These are phyloP conservation scores for Escallonia rubra DNA, from an alignment of 129 eudicot genomes.

Conservation along the genomic window DNA sequence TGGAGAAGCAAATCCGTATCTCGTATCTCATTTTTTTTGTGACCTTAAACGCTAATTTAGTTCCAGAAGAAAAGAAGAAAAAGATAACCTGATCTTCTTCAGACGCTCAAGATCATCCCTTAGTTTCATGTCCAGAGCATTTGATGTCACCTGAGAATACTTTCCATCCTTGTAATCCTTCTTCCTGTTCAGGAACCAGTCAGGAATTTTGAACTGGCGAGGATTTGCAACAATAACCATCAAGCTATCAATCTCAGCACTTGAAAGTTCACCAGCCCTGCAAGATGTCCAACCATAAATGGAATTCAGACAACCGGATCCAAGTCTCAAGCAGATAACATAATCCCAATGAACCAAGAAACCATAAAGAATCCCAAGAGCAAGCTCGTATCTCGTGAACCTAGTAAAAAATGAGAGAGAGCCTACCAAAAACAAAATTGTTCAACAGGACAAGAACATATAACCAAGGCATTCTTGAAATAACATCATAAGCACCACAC, in stretches of 20 bases:
- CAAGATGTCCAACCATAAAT: not conserved
- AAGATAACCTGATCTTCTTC: slow-evolving; percentile 58
- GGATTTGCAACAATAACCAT: slow-evolving; percentile 69
- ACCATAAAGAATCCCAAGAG: not conserved
- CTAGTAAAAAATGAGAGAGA: not conserved
- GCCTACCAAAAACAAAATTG: no score
- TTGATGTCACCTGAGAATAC: slow-evolving; percentile 61
- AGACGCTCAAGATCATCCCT: slow-evolving; percentile 78
- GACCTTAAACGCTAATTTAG: not conserved
- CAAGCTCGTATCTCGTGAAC: not conserved
- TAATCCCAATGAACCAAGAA: no score
- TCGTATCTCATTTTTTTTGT: no score
- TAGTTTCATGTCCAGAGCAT: slow-evolving; percentile 68
- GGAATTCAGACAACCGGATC: no score
- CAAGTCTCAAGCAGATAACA: not conserved
- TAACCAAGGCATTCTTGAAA: no score
- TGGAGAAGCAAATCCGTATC: no score
- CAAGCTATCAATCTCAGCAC: slow-evolving; percentile 54
- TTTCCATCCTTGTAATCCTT: slow-evolving; percentile 74
- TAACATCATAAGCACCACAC: no score
- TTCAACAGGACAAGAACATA: not conserved
- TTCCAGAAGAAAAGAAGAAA: not conserved
- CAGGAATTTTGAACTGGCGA: slow-evolving; percentile 69
- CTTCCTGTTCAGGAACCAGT: slow-evolving; percentile 72
- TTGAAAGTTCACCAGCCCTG: slow-evolving; percentile 64